These are phyloP conservation scores for Chaetomium sp. DNA, from an alignment of 2,329 filamentous ascomycete species.

Conservation along the genomic window DNA sequence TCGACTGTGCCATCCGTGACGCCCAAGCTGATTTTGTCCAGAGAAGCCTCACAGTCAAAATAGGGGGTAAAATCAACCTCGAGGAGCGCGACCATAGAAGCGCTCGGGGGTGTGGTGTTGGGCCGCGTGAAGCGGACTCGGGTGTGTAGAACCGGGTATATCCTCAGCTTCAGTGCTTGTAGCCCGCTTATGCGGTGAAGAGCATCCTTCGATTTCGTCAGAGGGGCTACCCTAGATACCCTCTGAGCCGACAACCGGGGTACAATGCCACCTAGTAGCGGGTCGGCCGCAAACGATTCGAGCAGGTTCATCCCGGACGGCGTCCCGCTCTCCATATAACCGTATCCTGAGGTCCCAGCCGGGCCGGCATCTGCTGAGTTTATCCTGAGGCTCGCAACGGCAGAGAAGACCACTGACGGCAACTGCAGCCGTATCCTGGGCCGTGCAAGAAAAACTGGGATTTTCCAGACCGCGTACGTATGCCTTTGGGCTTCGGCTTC, in stretches of 20 bases:
- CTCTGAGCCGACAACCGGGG: conserved; percentile 66
- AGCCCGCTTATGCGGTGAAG: conserved; percentile 59
- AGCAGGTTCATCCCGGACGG: conserved; percentile 71
- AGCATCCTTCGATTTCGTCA: conserved; percentile 54
- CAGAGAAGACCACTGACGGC: conserved; percentile 59
- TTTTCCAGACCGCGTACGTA: conserved; percentile 54
- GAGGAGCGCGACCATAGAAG: conserved; percentile 61
- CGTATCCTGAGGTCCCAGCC: conserved; percentile 40
- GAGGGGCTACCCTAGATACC: conserved; percentile 67
- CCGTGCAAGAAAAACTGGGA: conserved; percentile 50
- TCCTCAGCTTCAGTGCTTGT: conserved; percentile 54
- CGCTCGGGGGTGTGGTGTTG: conserved; percentile 49
- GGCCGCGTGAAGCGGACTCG: conserved; percentile 65
- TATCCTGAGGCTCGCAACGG: conserved; percentile 52
- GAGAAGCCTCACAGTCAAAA: conserved; percentile 58
- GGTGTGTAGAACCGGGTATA: conserved; percentile 65
- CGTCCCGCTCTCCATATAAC: conserved; percentile 63
- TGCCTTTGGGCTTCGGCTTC: conserved; percentile 30
- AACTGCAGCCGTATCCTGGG: conserved; percentile 60
- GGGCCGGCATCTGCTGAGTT: conserved; percentile 36
- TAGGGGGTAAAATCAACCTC: conserved; percentile 69
- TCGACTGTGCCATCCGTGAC: conserved; percentile 54
- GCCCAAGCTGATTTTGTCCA: conserved; percentile 52
- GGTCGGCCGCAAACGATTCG: conserved; percentile 63
- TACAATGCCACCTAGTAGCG: conserved; percentile 52